Conservation (phyloP, 768 basidiomycete species). For the Tylopilus felleus region DNA sequence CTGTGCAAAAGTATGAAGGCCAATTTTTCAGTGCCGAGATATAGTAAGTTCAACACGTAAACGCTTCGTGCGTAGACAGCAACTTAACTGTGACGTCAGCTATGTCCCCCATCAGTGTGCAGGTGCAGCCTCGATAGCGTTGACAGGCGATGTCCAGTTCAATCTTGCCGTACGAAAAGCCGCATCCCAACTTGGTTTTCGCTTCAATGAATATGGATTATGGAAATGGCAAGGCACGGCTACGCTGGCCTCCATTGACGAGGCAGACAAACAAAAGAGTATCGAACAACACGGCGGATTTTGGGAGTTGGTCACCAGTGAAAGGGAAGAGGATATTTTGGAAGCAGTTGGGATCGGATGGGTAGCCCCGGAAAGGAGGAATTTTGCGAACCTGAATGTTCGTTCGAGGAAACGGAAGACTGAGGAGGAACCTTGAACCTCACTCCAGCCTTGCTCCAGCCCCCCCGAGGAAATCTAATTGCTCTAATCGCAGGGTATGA, state of each 20-base stretch:
- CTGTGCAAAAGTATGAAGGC: constrained; percentile 31
- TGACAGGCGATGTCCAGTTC: constrained; percentile 58
- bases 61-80: background rate
- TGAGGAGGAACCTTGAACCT: background rate
- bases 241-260: background rate
- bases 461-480: constrained; percentile 1
- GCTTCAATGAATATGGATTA: constrained; percentile 60
- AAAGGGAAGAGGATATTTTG: constrained; percentile 26
- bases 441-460: background rate
- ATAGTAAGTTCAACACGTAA: constrained; percentile 12
- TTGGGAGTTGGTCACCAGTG: constrained; percentile 25
- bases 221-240: constrained; percentile 49
- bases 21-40: constrained; percentile 39
- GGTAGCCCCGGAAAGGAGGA: constrained; percentile 27
- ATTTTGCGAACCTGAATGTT: constrained; percentile 16
- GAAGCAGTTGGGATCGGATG: constrained; percentile 26
- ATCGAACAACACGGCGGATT: constrained; percentile 13
- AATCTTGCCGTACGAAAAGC: constrained; percentile 37
- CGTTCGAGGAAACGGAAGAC: constrained; percentile 3
- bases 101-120: constrained; percentile 26
- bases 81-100: constrained; percentile 6
- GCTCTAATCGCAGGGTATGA: constrained; percentile 14
- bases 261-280: background rate
- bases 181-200: constrained; percentile 45
- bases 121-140: constrained; percentile 49